Evolutionary conservation across 2,329 filamentous ascomycete species (phyloP), one percentile per base, ranked within the genome.

Genomic region (Calonectria pseudoreteaudii): DNA sequence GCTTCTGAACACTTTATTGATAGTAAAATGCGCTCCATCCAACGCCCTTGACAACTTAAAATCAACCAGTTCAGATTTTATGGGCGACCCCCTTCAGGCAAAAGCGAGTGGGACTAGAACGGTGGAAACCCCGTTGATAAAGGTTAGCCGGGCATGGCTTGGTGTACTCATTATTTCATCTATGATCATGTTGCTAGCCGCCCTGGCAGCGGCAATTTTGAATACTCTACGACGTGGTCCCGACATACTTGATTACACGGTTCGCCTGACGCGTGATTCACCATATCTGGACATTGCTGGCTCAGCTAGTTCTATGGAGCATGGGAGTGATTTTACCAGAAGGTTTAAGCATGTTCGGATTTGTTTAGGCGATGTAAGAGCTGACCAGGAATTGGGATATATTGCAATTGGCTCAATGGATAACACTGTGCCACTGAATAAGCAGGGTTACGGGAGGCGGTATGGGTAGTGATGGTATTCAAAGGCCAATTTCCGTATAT

Each of bases 1-100:
- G 16, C 31, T 73, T 4, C 30, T 73, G 3, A 73, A 73, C 26
- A 70, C 58, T 7, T 65, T 70, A 31, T 73, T 58, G 71, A 62
- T 73, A n/a, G 50, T 52, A 18, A 70, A 47, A 16, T 16, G 69
- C 5, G 68, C 67, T 9, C 71, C 71, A 7, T 56, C 69, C 13
- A 52, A 65, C 26, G 67, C 71, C 20, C 53, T 44, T 7, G 28
- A 44, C 36, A 68, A 58, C 18, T 26, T 44, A 38, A 16, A 47
- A 36, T 30, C 38, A 41, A 41, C 4, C 38, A 41, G 36, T 13
- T 16, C 64, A n/a, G 26, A 56, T 28, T 5, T 53, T 52, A 41
- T 8, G 20, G n/a, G n/a, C 65, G 20, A 28, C 4, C 30, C n/a
- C n/a, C 13, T 52, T 34, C 31, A 20, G 28, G 6, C 38, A 7